A percentile compares a stretch with the other conserved stretches of the same genome.
These are phyloP conservation scores for Russula foetens DNA, from an alignment of 768 basidiomycete genomes.

Conservation along the genomic window DNA sequence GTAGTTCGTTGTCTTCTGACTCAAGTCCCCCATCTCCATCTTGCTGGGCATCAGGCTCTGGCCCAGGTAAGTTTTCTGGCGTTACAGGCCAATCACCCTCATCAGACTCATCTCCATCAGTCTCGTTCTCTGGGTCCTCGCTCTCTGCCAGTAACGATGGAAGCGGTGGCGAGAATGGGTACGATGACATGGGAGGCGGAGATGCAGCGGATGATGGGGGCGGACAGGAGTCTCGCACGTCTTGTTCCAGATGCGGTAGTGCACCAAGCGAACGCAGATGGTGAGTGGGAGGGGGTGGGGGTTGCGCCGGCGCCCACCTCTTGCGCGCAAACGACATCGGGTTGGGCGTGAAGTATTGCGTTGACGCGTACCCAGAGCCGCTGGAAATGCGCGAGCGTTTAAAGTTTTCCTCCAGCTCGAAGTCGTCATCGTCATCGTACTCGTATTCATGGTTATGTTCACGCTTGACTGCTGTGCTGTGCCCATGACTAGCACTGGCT, in stretches of 20 bases:
- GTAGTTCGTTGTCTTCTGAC: constrained; percentile 15
- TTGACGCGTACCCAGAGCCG: not conserved
- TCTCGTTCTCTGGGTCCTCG: not conserved
- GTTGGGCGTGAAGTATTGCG: constrained; percentile 25
- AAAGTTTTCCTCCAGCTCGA: not conserved
- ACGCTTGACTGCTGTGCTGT: constrained; percentile 9
- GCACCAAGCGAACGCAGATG: constrained; percentile 10
- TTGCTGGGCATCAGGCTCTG: not conserved
- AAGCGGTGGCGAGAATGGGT: not conserved
- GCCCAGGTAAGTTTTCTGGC: constrained; percentile 13
- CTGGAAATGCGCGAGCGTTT: constrained; percentile 11
- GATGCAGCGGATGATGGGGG: not conserved
- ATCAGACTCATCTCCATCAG: constrained; percentile 16
- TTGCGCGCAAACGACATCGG: constrained; percentile 29
- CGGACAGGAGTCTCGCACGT: not conserved
- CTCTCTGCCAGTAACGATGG: not conserved
- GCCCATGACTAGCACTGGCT: not conserved
- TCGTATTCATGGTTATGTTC: constrained; percentile 10
- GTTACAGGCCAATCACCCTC: constrained; percentile 23
- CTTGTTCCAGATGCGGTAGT: not conserved
- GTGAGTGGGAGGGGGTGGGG: constrained; percentile 8
- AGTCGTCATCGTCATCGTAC: not conserved
- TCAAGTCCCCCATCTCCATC: constrained; percentile 11
- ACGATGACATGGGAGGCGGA: not conserved
- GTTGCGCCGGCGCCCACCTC: constrained; percentile 25